These are phyloP conservation scores for Prasinococcaceae sp. DNA, from an alignment of 139 green algal genomes.

Conservation along the genomic window DNA sequence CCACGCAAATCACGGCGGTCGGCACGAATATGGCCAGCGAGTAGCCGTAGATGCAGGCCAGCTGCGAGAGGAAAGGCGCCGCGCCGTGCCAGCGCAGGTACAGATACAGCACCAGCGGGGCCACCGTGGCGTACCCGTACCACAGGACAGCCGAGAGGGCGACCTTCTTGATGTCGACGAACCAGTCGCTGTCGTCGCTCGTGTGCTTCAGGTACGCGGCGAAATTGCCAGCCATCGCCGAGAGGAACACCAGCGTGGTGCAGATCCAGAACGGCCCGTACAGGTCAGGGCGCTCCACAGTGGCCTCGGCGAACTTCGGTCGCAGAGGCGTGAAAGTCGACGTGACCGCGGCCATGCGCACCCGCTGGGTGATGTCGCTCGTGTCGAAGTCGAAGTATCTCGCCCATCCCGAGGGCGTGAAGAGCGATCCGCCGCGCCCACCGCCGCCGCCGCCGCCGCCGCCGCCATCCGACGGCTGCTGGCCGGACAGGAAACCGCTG, in stretches of 20 bases:
- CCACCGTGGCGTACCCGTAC: slow-evolving; percentile 29
- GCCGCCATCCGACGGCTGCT: not conserved
- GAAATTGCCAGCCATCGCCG: slow-evolving; percentile 19
- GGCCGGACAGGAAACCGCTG: too few species aligned
- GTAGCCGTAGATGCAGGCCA: slow-evolving; percentile 37
- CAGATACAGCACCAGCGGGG: slow-evolving; percentile 25
- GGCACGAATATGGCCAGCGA: slow-evolving; percentile 31
- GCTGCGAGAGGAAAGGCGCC: slow-evolving; percentile 7
- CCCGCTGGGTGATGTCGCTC: slow-evolving; percentile 1
- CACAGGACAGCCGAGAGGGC: slow-evolving; percentile 18
- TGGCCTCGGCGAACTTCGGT: slow-evolving; percentile 1
- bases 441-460: not conserved
- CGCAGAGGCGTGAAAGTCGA: not conserved
- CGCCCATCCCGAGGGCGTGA: not conserved
- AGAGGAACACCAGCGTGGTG: slow-evolving; percentile 34
- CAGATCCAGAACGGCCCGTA: slow-evolving; percentile 41
- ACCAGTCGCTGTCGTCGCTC: slow-evolving; percentile 15
- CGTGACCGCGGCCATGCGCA: not conserved
- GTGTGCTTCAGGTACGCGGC: slow-evolving; percentile 21
- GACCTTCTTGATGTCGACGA: slow-evolving; percentile 32
- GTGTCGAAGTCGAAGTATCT: slow-evolving; percentile 25
- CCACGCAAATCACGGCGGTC: slow-evolving; percentile 12
- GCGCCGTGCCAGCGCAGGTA: slow-evolving; percentile 17
- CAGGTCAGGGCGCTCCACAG: slow-evolving; percentile 20
- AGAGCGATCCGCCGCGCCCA: too few species aligned